These are phyloP conservation scores for Phalaenopsis aphrodite DNA, from an alignment of 106 monocot species.

Conservation along the genomic window DNA sequence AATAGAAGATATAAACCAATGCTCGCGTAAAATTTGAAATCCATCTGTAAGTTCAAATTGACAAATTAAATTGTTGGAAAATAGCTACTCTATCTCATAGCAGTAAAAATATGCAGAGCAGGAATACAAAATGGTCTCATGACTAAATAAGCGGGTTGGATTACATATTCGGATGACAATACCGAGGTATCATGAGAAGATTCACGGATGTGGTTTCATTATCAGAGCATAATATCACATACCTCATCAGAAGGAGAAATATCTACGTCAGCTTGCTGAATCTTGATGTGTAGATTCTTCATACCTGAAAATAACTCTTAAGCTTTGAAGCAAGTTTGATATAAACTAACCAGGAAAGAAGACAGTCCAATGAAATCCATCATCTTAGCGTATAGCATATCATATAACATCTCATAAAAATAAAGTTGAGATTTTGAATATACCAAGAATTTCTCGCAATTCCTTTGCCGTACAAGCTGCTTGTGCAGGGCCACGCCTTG, in stretches of 20 bases:
- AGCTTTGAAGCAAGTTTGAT: neutral
- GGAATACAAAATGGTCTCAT: neutral
- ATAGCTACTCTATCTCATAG: neutral
- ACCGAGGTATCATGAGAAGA: neutral
- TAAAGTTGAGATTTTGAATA: neutral
- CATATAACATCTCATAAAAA: neutral
- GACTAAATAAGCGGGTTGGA: neutral
- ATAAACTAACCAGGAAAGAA: neutral
- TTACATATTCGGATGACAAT: neutral
- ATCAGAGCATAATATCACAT: constrained; percentile 3
- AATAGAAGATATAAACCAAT: neutral
- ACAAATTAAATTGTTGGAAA: neutral
- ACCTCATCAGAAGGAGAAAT: constrained; percentile 81
- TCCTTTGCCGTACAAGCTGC: constrained; percentile 98
- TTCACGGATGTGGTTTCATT: neutral
- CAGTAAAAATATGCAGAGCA: neutral
- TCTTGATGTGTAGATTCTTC: constrained; percentile 53
- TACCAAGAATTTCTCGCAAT: constrained; percentile 91
- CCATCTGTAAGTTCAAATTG: neutral
- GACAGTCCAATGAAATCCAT: neutral
- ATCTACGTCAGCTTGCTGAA: constrained; percentile 54
- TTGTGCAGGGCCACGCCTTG: constrained; percentile 91
- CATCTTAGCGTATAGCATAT: neutral
- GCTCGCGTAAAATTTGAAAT: neutral
- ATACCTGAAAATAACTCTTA: constrained; percentile 41